phyloP scores from a whole-genome alignment of 768 basidiomycete species.

The Boletus rubescentipes region DNA sequence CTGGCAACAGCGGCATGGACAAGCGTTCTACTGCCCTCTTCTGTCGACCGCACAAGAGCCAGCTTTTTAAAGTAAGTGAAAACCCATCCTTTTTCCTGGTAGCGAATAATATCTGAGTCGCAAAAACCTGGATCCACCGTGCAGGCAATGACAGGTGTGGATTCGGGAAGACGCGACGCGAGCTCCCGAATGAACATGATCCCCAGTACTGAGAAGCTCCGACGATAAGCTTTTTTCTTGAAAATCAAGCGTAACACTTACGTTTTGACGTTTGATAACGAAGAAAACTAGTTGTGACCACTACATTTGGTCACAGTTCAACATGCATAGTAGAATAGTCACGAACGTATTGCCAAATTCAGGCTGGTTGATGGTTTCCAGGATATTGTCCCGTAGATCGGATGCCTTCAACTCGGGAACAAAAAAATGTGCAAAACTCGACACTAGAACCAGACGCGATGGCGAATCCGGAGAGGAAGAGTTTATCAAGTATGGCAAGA shows the following conservation, averaged over 20 bases:
- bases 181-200: slow-evolving; percentile 37
- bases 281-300: neutral
- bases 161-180: slow-evolving; percentile 23
- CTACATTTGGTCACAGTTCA: neutral
- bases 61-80: slow-evolving; percentile 4
- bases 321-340: neutral
- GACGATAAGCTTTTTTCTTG: neutral
- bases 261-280: slow-evolving; percentile 29
- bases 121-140: slow-evolving; percentile 36
- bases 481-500: slow-evolving; percentile 34
- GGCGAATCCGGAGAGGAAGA: slow-evolving; percentile 22
- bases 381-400: slow-evolving; percentile 16
- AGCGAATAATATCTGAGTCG: slow-evolving; percentile 27
- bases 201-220: slow-evolving; percentile 24
- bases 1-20: slow-evolving; percentile 33
- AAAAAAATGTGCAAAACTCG: slow-evolving; percentile 31
- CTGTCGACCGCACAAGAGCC: slow-evolving; percentile 27
- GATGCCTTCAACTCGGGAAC: neutral
- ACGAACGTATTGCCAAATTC: slow-evolving; percentile 24
- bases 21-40: slow-evolving; percentile 37
- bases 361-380: slow-evolving; percentile 24
- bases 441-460: slow-evolving; percentile 30
- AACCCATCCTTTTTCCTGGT: neutral
- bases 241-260: slow-evolving; percentile 8
- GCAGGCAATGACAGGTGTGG: slow-evolving; percentile 25